Evolutionary conservation across 2,329 filamentous ascomycete species (phyloP), one percentile per base, ranked within the genome.

Genomic region (Stachybotrys echinatus): DNA sequence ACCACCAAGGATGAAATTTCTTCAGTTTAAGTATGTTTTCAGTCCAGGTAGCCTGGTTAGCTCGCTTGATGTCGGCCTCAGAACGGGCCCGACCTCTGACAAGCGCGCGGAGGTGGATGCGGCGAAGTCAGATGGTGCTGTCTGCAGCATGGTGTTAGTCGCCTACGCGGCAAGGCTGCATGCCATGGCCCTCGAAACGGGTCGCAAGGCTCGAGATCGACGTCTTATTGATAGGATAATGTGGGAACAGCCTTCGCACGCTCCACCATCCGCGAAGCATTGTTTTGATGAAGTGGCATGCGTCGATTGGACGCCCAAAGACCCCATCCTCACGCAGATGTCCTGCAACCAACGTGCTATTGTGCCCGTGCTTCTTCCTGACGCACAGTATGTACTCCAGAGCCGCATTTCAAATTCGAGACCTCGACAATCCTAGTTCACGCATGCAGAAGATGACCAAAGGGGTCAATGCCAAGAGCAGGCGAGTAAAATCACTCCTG

Each of bases 21-120:
- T 14, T 34, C 10, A 34, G 5, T 34, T 14, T 5, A 34, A 10
- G 27, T 8, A 34, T 14, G 27, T 34, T 8, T 34, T 8, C 27
- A 34, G 14, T 14, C 27, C 14, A 10, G 27, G 27, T 5, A 3
- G 27, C 10, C 10, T 3, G 14, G 10, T 5, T 14, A 14, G 27
- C 27, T 34, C n/a, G n/a, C n/a, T 34, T 14, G 27, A 48, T 49
- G 31, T 52, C 48, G 50, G 50, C 50, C 50, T 52, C 48, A 48
- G 40, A 27, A 27, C n/a, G 5, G 27, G 27, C 27, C 27, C 14
- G 27, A 5, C 27, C 10, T 34, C 14, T 14, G 14, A 34, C 27
- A 34, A 14, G 14, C 27, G 27, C 27, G 27, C 27, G 27, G 27
- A 34, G 27, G 27, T 34, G 10, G 27, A n/a, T 34, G 27, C 27